These are phyloP conservation scores for Clarireedia sp. DNA, from an alignment of 2,329 filamentous ascomycete species.

Conservation along the genomic window DNA sequence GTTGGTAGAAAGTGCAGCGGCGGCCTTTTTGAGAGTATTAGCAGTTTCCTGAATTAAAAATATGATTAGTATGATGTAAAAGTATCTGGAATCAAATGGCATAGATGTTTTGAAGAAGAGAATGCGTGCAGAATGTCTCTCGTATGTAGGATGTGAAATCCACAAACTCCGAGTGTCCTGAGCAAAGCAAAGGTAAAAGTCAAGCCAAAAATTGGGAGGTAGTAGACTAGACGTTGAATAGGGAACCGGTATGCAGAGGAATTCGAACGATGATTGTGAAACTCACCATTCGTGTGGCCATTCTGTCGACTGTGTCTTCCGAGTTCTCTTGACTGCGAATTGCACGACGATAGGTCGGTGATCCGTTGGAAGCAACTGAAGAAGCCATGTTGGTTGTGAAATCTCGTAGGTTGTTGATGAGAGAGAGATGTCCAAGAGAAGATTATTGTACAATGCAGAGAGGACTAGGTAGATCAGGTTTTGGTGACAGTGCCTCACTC, in stretches of 20 bases:
- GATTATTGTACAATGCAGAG: conserved; percentile 11
- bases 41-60: conserved; percentile 15
- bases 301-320: conserved; percentile 22
- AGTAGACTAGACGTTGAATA: not conserved
- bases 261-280: not conserved
- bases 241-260: not conserved
- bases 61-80: conserved; percentile 13
- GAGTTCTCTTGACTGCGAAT: conserved; percentile 33
- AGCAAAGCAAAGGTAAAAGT: not conserved
- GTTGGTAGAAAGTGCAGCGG: conserved; percentile 42
- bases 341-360: conserved; percentile 34
- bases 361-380: conserved; percentile 32
- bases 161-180: not conserved
- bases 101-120: not conserved
- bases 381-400: conserved; percentile 33
- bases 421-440: conserved; percentile 1
- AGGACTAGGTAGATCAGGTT: conserved; percentile 14
- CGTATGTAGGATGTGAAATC: not conserved
- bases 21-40: conserved; percentile 28
- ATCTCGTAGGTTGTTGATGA: conserved; percentile 14
- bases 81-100: conserved; percentile 2
- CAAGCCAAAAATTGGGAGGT: not conserved
- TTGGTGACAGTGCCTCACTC: conserved; percentile 22
- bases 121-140: not conserved
- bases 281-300: conserved; percentile 10